These are phyloP conservation scores for Cyberlindnera misumaiensis DNA, from an alignment of 805 yeast species.

Conservation along the genomic window DNA sequence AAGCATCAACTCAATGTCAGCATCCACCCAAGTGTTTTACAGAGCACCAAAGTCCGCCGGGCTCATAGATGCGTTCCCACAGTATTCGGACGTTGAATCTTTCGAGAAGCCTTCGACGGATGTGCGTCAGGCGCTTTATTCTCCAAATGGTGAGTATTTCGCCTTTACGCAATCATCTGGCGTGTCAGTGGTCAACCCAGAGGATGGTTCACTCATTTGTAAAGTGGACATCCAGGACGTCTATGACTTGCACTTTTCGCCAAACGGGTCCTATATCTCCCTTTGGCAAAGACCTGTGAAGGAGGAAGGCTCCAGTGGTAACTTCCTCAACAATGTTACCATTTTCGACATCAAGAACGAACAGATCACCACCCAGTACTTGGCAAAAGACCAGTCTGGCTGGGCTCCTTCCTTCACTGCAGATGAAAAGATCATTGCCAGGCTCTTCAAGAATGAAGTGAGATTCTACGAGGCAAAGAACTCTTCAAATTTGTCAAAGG, in stretches of 20 bases:
- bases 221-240: constrained; percentile 56
- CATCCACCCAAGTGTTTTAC: constrained; percentile 23
- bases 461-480: constrained; percentile 57
- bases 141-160: constrained; percentile 60
- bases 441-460: constrained; percentile 52
- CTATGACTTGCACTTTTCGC: constrained; percentile 83
- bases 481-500: constrained; percentile 38
- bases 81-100: constrained; percentile 23
- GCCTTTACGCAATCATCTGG: constrained; percentile 65
- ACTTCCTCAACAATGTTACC: constrained; percentile 72
- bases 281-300: constrained; percentile 87
- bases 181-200: constrained; percentile 54
- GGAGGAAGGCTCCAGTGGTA: constrained; percentile 64
- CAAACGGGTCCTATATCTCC: constrained; percentile 71
- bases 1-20: constrained; percentile 12
- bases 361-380: constrained; percentile 50
- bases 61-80: constrained; percentile 41
- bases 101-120: constrained; percentile 31
- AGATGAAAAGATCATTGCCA: constrained; percentile 69
- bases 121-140: constrained; percentile 59
- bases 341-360: constrained; percentile 55
- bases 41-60: constrained; percentile 54
- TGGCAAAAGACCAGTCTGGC: constrained; percentile 77
- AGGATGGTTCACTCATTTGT: constrained; percentile 38
- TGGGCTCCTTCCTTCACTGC: constrained; percentile 90